These are phyloP conservation scores for Ophryocystis elektroscirrha DNA, from an alignment of 169 alveolate species.

Conservation along the genomic window DNA sequence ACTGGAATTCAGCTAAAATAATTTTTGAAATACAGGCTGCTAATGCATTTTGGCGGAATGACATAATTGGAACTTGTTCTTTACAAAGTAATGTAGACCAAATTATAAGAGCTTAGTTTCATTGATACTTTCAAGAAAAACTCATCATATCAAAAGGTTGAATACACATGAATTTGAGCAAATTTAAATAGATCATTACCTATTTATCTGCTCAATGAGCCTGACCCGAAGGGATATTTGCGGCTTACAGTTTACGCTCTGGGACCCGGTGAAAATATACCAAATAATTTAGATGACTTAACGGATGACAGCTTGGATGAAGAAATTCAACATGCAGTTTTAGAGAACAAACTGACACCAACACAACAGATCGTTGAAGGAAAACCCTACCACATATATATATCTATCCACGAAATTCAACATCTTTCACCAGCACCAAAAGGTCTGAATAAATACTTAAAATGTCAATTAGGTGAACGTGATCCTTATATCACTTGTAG, in stretches of 20 bases:
- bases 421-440: slow-evolving; percentile 36
- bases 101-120: too few species aligned
- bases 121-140: slow-evolving; percentile 42
- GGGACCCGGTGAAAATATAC: slow-evolving; percentile 38
- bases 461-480: slow-evolving; percentile 24
- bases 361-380: too few species aligned
- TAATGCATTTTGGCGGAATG: slow-evolving; percentile 64
- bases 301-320: slow-evolving; percentile 8
- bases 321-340: not conserved
- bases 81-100: slow-evolving; percentile 55
- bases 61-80: slow-evolving; percentile 46
- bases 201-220: slow-evolving; percentile 40
- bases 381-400: slow-evolving; percentile 44
- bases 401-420: slow-evolving; percentile 47
- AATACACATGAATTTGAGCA: too few species aligned
- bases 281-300: slow-evolving; percentile 7
- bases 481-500: slow-evolving; percentile 55
- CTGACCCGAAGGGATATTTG: slow-evolving; percentile 37
- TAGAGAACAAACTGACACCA: too few species aligned
- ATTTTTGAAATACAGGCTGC: slow-evolving; percentile 66
- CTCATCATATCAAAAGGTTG: slow-evolving; percentile 47
- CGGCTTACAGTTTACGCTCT: slow-evolving; percentile 47
- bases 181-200: too few species aligned
- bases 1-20: slow-evolving; percentile 57
- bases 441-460: not conserved